phyloP scores from a whole-genome alignment of 2,329 filamentous ascomycete species.

The Verticillium isaacii region DNA sequence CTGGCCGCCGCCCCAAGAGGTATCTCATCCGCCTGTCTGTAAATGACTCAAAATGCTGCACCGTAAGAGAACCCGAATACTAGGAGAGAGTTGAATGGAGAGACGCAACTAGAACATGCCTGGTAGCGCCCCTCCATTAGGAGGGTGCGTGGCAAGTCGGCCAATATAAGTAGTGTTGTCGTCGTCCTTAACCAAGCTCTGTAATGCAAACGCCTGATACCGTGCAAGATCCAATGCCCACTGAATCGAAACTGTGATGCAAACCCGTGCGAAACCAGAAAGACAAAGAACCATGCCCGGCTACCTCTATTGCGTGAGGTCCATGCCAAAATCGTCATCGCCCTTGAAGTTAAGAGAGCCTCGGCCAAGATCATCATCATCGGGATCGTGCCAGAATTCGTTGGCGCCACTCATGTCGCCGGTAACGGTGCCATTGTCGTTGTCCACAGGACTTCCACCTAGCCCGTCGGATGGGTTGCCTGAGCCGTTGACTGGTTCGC shows the following conservation, averaged over 20 bases:
- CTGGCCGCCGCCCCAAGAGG: constrained; percentile 10
- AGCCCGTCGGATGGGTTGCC: constrained; percentile 30
- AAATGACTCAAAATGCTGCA: constrained; percentile 1
- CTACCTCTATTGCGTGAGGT: constrained; percentile 44
- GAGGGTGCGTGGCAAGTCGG: neutral
- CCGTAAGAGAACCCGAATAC: constrained; percentile 5
- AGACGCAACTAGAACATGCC: neutral
- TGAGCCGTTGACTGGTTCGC: constrained; percentile 62
- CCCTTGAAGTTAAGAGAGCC: constrained; percentile 76
- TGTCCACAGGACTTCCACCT: constrained; percentile 50
- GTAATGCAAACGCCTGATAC: neutral
- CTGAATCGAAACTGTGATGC: neutral
- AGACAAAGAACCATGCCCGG: constrained; percentile 2
- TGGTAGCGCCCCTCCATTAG: neutral
- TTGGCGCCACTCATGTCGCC: constrained; percentile 46
- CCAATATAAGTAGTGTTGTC: constrained; percentile 13
- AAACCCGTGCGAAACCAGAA: constrained; percentile 16
- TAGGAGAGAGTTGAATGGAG: neutral
- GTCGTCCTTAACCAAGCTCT: neutral
- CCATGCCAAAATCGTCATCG: constrained; percentile 91
- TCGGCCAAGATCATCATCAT: constrained; percentile 67
- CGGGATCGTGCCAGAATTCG: constrained; percentile 63
- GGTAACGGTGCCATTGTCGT: constrained; percentile 27
- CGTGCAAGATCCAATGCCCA: neutral
- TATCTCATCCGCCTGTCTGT: constrained; percentile 11